Evolutionary conservation across 208 protist genomes (phyloP).

Genomic region (Angomonas ambiguus): DNA sequence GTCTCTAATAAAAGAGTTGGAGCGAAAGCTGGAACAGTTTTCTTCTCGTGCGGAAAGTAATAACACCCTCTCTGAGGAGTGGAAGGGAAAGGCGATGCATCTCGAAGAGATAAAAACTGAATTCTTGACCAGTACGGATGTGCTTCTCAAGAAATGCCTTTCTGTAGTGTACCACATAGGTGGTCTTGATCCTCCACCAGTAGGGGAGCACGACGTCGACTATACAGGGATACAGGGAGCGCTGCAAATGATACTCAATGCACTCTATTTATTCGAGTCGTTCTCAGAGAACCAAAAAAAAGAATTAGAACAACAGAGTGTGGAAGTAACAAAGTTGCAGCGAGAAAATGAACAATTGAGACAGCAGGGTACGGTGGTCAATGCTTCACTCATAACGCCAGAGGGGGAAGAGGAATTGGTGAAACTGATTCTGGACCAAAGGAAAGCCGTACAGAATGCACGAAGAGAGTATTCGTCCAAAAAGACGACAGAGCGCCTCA

Average conservation of each 20-base stretch:
- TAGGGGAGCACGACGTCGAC: too few species aligned
- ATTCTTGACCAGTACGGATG: not conserved
- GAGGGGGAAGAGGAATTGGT: not conserved
- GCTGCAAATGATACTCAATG: not conserved
- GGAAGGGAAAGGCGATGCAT: not conserved
- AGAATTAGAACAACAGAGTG: not conserved
- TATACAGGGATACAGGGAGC: too few species aligned
- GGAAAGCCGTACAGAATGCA: not conserved
- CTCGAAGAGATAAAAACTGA: not conserved
- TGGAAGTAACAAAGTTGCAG: not conserved
- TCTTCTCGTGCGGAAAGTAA: not conserved
- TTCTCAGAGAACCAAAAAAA: not conserved
- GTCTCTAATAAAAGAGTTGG: not conserved
- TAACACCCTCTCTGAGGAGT: not conserved
- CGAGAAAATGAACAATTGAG: not conserved
- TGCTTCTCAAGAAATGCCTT: not conserved
- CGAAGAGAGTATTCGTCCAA: not conserved
- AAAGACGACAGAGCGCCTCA: not conserved
- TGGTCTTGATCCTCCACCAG: too few species aligned
- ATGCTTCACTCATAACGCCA: too few species aligned
- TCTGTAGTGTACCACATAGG: not conserved
- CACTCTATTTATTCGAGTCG: not conserved
- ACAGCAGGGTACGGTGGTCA: not conserved
- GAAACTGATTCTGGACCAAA: not conserved
- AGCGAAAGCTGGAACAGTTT: not conserved